Percentiles rank a stretch among this genome's conserved stretches.
Conservation (phyloP, 139 green algal species). For the Closterium sp. region DNA sequence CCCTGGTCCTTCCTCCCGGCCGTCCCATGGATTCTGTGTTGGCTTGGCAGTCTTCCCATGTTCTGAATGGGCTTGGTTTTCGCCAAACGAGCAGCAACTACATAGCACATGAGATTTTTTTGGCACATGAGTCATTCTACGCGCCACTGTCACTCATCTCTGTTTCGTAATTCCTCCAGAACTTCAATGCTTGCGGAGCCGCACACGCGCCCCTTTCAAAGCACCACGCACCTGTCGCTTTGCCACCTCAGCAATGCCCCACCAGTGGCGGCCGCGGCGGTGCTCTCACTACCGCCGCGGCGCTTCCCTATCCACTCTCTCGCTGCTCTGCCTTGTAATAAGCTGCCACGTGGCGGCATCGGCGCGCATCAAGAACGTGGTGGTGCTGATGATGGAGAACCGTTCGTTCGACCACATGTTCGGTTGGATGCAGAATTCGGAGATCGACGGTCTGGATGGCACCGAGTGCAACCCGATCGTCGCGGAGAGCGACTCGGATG, state of each 20-base stretch:
- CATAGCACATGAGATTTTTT: too few relatives aligned
- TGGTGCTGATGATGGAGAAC: constrained; percentile 49
- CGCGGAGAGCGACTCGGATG: background rate
- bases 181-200: too few relatives aligned
- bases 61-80: too few relatives aligned
- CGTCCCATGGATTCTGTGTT: too few relatives aligned
- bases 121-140: too few relatives aligned
- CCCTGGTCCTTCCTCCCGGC: too few relatives aligned
- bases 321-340: background rate
- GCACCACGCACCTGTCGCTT: background rate
- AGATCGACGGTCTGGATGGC: constrained; percentile 42
- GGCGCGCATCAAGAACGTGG: constrained; percentile 29
- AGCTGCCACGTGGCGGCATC: background rate
- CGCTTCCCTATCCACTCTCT: background rate
- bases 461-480: constrained; percentile 40
- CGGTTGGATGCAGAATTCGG: constrained; percentile 29
- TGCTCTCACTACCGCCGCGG: background rate
- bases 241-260: background rate
- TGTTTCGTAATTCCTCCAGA: too few relatives aligned
- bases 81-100: too few relatives aligned
- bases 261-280: background rate
- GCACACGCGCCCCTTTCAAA: too few relatives aligned
- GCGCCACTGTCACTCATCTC: too few relatives aligned
- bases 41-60: too few relatives aligned
- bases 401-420: constrained; percentile 49